phyloP scores from a whole-genome alignment of 192 early-diverging fungal species.

The Coemansia sp. region DNA sequence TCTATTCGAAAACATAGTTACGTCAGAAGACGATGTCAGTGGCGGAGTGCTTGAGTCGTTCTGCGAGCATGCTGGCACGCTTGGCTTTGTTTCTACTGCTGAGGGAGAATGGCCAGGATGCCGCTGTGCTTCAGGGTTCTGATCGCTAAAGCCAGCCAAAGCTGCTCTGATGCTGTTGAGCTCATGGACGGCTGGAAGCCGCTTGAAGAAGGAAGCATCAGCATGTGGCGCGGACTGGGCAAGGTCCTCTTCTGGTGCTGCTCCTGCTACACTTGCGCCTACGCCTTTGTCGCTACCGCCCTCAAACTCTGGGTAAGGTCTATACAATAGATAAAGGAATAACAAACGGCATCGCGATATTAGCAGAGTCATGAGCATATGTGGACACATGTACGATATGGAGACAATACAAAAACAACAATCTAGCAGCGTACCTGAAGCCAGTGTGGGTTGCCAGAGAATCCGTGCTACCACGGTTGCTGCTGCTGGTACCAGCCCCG shows the following conservation, averaged over 20 bases:
- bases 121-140: background rate
- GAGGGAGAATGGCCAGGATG: background rate
- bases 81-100: background rate
- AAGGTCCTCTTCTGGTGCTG: too few species aligned
- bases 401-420: too few species aligned
- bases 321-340: too few species aligned
- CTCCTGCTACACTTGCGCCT: too few species aligned
- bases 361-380: too few species aligned
- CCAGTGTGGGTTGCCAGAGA: background rate
- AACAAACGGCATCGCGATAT: too few species aligned
- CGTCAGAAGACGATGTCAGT: constrained; percentile 4
- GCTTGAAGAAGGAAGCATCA: background rate
- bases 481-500: constrained; percentile 13
- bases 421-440: too few species aligned
- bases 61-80: background rate
- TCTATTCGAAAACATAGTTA: background rate
- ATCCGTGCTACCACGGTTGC: background rate
- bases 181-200: constrained; percentile 28
- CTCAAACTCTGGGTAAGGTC: too few species aligned
- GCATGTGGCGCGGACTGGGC: too few species aligned
- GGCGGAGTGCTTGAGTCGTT: background rate
- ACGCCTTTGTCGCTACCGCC: too few species aligned
- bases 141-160: constrained; percentile 3
- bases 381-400: too few species aligned
- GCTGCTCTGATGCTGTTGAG: constrained; percentile 32